Conservation (phyloP, 768 basidiomycete species). For the Boletellus ananiceps region DNA sequence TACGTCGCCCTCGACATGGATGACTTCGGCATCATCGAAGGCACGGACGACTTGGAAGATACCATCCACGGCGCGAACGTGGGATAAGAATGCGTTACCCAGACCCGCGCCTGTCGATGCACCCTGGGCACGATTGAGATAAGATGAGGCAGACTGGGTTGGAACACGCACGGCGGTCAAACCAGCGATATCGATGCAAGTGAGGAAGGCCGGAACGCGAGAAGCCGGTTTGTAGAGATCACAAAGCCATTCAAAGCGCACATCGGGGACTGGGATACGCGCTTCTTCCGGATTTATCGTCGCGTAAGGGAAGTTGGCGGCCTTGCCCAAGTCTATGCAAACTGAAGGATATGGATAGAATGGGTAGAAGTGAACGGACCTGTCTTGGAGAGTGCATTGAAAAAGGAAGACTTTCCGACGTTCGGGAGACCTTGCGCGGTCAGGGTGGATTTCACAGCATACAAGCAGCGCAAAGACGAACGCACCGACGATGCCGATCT, state of each 20-base stretch:
- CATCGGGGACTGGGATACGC: conserved; percentile 92
- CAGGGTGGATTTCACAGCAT: not conserved
- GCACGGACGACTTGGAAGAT: conserved; percentile 98
- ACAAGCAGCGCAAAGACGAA: conserved; percentile 2
- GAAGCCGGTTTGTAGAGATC: conserved; percentile 85
- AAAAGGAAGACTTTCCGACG: conserved; percentile 99
- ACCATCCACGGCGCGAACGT: conserved; percentile 97
- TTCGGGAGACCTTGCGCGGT: conserved; percentile 73
- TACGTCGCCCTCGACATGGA: conserved; percentile 98
- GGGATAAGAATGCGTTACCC: conserved; percentile 95
- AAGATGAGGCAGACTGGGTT: conserved; percentile 1
- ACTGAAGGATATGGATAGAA: conserved; percentile 1
- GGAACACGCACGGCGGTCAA: conserved; percentile 73
- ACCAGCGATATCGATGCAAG: conserved; percentile 98
- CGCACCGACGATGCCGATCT: conserved; percentile 98
- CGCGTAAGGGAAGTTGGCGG: conserved; percentile 96
- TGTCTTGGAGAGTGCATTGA: conserved; percentile 92
- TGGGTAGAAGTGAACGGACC: conserved; percentile 42
- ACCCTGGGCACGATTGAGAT: conserved; percentile 47
- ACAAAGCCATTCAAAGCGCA: conserved; percentile 92
- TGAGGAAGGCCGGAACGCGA: conserved; percentile 89
- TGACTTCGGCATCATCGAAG: conserved; percentile 99
- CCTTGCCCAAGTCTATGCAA: conserved; percentile 75
- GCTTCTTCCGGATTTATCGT: conserved; percentile 94
- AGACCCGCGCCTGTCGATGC: conserved; percentile 98